A percentile compares a stretch with the other conserved stretches of the same genome.
Evolutionary conservation across 495 filamentous ascomycete genomes (phyloP).

Genomic region (Lasiosphaeria ovina): DNA sequence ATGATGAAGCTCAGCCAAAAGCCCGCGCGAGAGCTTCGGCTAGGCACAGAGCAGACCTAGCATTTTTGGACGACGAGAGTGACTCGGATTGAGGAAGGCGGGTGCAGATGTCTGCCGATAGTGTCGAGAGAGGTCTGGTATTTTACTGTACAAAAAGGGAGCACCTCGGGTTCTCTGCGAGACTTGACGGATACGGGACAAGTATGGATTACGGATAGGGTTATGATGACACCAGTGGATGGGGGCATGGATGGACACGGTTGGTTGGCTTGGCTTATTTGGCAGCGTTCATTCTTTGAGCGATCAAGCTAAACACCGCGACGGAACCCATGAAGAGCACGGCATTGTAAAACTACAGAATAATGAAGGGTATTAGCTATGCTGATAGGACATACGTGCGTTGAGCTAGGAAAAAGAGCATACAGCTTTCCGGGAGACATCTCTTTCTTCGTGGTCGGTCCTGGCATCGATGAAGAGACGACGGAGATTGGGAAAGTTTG

Average conservation of each 20-base stretch:
- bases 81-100: conserved; percentile 40
- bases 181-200: no score
- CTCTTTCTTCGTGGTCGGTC: conserved; percentile 90
- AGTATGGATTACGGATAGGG: not conserved
- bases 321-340: conserved; percentile 94
- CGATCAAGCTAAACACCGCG: conserved; percentile 85
- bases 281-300: conserved; percentile 61
- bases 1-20: conserved; percentile 29
- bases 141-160: not conserved
- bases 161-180: no score
- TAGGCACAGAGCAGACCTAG: conserved; percentile 41
- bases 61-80: conserved; percentile 45
- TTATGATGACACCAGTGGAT: no score
- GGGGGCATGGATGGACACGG: not conserved
- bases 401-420: conserved; percentile 29
- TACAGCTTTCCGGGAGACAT: conserved; percentile 90
- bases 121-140: not conserved
- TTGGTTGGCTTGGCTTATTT: conserved; percentile 24
- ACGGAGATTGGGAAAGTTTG: conserved; percentile 89
- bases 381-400: not conserved
- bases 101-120: no score
- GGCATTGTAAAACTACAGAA: conserved; percentile 86
- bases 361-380: not conserved
- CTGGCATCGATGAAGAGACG: conserved; percentile 95
- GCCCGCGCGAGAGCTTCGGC: conserved; percentile 27